phyloP scores from a whole-genome alignment of 2,329 filamentous ascomycete genomes.

The Colletotrichum sp. region DNA sequence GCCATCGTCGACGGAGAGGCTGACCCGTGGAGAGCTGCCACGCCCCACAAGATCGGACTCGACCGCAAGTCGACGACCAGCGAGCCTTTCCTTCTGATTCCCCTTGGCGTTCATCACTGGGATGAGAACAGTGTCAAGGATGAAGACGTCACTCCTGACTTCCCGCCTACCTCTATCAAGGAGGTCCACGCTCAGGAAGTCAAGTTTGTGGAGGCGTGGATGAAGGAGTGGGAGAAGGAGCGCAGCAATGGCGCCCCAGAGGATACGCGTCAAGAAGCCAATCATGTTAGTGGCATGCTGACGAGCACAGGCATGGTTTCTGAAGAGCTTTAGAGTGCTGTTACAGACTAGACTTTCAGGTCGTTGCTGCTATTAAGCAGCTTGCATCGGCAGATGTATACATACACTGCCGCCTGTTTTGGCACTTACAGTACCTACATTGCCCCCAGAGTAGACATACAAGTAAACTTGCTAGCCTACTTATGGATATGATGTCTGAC shows the following conservation, averaged over 20 bases:
- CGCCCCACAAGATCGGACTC: constrained; percentile 69
- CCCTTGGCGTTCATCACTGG: constrained; percentile 81
- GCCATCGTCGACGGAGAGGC: constrained; percentile 78
- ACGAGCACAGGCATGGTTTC: not conserved
- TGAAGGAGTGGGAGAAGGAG: constrained; percentile 59
- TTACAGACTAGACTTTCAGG: not conserved
- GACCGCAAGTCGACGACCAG: constrained; percentile 62
- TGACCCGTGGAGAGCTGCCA: constrained; percentile 81
- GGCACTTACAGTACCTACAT: not conserved
- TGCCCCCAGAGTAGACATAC: not conserved
- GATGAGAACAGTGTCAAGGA: constrained; percentile 72
- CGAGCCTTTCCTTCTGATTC: constrained; percentile 76
- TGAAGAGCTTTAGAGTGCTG: not conserved
- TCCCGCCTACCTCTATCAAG: constrained; percentile 64
- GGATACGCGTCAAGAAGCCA: not conserved
- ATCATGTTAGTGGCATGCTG: not conserved
- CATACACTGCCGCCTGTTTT: not conserved
- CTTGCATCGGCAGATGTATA: not conserved
- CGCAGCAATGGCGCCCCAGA: not conserved
- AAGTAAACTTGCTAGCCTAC: not conserved
- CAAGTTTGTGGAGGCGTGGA: constrained; percentile 69
- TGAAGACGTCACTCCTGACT: constrained; percentile 60
- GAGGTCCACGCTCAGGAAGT: constrained; percentile 63
- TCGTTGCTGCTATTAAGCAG: not conserved
- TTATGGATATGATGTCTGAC: not conserved